Conservation (phyloP, 2,329 filamentous ascomycete genomes). For the Fusarium protoensiforme region DNA sequence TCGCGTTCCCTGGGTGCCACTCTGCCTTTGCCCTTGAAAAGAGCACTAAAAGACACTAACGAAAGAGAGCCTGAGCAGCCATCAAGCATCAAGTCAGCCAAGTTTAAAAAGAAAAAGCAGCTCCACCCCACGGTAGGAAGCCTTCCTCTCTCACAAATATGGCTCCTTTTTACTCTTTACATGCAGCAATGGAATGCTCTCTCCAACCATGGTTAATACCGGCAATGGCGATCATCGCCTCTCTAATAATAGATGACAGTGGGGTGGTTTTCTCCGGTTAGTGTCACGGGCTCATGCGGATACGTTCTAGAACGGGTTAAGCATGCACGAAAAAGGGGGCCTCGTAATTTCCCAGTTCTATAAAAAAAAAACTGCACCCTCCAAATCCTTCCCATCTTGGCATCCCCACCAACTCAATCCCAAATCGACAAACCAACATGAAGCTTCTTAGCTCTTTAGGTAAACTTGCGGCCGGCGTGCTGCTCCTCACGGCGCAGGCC, state of each 20-base stretch:
- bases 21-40: background rate
- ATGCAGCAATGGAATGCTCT: background rate
- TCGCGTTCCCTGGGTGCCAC: background rate
- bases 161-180: background rate
- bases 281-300: background rate
- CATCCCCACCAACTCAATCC: background rate
- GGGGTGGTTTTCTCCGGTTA: background rate
- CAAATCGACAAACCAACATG: conserved; percentile 18
- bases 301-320: background rate
- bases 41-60: background rate
- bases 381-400: background rate
- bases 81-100: background rate
- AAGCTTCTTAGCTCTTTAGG: conserved; percentile 31
- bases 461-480: conserved; percentile 26
- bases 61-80: background rate
- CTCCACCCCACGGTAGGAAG: background rate
- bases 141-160: background rate
- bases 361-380: background rate
- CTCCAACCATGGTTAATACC: background rate
- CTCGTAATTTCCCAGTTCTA: background rate
- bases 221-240: background rate
- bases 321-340: background rate
- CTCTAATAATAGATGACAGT: background rate
- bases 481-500: conserved; percentile 35
- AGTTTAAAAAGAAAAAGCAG: background rate